Percentiles rank a stretch among this genome's conserved stretches.
Conservation (phyloP, 1,139 yeast species). For the Scheffersomyces quercinus region DNA sequence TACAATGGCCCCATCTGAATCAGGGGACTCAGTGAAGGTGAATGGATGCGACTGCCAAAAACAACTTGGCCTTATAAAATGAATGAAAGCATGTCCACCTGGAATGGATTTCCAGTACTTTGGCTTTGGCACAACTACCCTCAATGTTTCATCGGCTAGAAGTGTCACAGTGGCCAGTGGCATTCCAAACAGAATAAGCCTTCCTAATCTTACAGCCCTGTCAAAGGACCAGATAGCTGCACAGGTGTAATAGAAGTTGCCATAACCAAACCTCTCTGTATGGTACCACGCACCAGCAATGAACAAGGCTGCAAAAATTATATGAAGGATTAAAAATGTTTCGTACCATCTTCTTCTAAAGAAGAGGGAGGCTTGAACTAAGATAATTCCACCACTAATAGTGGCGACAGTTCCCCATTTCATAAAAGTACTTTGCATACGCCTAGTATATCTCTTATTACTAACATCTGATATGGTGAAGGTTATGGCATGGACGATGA, state of each 20-base stretch:
- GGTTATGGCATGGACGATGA: conserved; percentile 39
- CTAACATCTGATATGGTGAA: conserved; percentile 18
- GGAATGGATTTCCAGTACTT: conserved; percentile 18
- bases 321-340: conserved; percentile 16
- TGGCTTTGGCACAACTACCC: conserved; percentile 17
- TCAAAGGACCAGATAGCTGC: conserved; percentile 21
- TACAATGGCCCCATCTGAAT: conserved; percentile 21
- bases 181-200: conserved; percentile 18
- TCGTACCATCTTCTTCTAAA: conserved; percentile 20
- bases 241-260: conserved; percentile 15
- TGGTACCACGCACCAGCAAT: conserved; percentile 18
- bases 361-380: conserved; percentile 14
- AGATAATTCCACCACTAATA: conserved; percentile 28
- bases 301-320: conserved; percentile 16
- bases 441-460: conserved; percentile 1
- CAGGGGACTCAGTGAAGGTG: conserved; percentile 30
- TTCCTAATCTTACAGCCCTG: conserved; percentile 13
- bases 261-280: conserved; percentile 15
- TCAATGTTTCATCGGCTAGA: conserved; percentile 17
- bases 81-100: conserved; percentile 22
- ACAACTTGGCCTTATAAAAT: conserved; percentile 21
- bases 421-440: conserved; percentile 19
- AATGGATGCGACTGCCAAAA: conserved; percentile 51
- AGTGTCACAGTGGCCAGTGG: conserved; percentile 15
- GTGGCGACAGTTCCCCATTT: conserved; percentile 34